Evolutionary conservation across 208 protist genomes (phyloP), one percentile per base, ranked within the genome.

Genomic region (Jaenimonas drosophilae): DNA sequence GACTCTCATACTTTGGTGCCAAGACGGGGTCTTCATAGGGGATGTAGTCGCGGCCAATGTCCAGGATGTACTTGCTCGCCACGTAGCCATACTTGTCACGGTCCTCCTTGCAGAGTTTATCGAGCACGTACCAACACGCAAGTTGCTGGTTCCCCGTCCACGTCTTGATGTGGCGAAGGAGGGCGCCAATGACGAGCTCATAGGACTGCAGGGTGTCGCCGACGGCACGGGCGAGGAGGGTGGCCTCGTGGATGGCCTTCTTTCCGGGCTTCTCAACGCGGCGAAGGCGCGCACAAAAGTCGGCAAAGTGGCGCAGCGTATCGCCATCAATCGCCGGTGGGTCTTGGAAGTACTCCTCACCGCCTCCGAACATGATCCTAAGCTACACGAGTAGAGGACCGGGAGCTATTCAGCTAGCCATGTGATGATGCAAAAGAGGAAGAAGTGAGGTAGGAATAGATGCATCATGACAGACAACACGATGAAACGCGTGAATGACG

Each of bases 101-200:
- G 43, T 80, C 62, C 26, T 91, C 81, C 63, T 95, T 95, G 58
- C 78, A 83, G 32, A 95, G 65, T 56, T 87, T 88, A 49, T 95
- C 88, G 17, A 95, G 64, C 17, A 95, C 62, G 56, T 90, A 95
- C 84, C 88, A 95, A 54, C 75, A 91, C 4, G 83, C 64, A 6
- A 91, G 70, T 53, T 95, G 83, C 59, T 91, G 88, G 29, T 38
- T 62, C 6, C 82, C 79, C 7, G 65, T 77, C 80, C 79, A 91
- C 14, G 65, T 80, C 53, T 94, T 94, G 55, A 91, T 88, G 54
- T 94, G 87, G 9, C 87, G 87, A 46, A 94, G 79, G 33, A 94
- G 41, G 5, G 67, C 64, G 2, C 87, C 87, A 33, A 91, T 60
- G n/a, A 94, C 77, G 1, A 94, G 59, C 46, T 94, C 87, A 58